Percentiles rank a stretch among this genome's conserved stretches.
Conservation (phyloP, 2,329 filamentous ascomycete genomes). For the Sporothrix variecibatus region DNA sequence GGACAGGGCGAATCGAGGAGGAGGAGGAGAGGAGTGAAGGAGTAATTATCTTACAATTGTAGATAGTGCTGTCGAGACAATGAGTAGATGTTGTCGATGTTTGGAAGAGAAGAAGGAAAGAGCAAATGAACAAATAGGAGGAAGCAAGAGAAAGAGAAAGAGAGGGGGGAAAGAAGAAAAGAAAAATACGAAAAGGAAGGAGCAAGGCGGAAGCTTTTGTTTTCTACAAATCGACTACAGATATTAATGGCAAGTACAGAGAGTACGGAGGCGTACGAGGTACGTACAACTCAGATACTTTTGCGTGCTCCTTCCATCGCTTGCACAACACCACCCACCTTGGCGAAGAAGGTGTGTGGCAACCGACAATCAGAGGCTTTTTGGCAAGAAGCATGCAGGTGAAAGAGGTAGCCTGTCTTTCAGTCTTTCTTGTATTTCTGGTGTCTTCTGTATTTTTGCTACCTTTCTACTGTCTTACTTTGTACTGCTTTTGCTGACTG, state of each 20-base stretch:
- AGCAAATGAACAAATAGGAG: background rate
- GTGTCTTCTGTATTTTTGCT: background rate
- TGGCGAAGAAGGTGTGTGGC: slow-evolving; percentile 1
- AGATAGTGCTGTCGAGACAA: background rate
- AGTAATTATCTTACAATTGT: background rate
- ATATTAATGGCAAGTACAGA: background rate
- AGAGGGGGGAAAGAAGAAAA: background rate
- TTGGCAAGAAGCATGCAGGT: background rate
- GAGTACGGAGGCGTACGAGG: background rate
- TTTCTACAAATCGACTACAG: background rate
- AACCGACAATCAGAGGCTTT: slow-evolving; percentile 15
- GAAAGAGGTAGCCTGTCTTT: background rate
- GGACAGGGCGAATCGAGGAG: background rate
- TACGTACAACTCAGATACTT: background rate
- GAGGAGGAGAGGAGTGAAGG: background rate
- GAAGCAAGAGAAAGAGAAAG: background rate
- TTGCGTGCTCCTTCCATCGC: slow-evolving; percentile 14
- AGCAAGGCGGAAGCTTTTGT: slow-evolving; percentile 1
- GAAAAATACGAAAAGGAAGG: slow-evolving; percentile 5
- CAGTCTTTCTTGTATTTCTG: background rate
- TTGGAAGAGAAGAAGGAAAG: background rate
- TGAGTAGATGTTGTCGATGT: background rate
- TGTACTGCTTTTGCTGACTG: background rate
- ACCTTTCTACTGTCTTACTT: background rate
- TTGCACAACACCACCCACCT: slow-evolving; percentile 22